A percentile compares a stretch with the other conserved stretches of the same genome.
Conservation (phyloP, 805 yeast species). For the Pichia occidentalis region DNA sequence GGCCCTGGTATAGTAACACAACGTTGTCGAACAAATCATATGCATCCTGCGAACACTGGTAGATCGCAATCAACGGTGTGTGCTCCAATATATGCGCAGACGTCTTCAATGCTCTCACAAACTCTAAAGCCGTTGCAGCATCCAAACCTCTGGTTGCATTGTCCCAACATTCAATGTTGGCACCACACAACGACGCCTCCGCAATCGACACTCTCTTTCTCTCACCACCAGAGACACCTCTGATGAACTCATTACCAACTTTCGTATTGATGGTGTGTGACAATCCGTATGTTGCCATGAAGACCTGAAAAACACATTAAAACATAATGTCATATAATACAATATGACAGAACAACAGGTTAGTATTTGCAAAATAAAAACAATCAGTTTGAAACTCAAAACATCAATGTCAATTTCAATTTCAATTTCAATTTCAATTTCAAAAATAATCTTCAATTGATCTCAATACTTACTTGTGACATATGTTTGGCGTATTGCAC, state of each 20-base stretch:
- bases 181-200: slow-evolving; percentile 38
- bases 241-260: slow-evolving; percentile 56
- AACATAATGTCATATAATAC: too few species aligned
- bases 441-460: too few species aligned
- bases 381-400: too few species aligned
- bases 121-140: slow-evolving; percentile 63
- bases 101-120: slow-evolving; percentile 50
- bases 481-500: slow-evolving; percentile 47
- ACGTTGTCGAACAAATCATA: slow-evolving; percentile 40
- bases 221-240: slow-evolving; percentile 68
- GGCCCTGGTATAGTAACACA: slow-evolving; percentile 36
- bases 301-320: slow-evolving; percentile 23
- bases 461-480: slow-evolving; percentile 32
- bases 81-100: slow-evolving; percentile 44
- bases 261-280: slow-evolving; percentile 50
- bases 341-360: slow-evolving; percentile 1
- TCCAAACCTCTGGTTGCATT: slow-evolving; percentile 69
- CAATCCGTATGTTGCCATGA: slow-evolving; percentile 27
- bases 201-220: slow-evolving; percentile 61
- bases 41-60: slow-evolving; percentile 40
- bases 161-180: slow-evolving; percentile 52
- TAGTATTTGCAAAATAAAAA: slow-evolving; percentile 4
- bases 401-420: too few species aligned
- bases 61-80: slow-evolving; percentile 48
- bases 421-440: too few species aligned